Evolutionary conservation across 768 basidiomycete species (phyloP), one percentile per base, ranked within the genome.

Genomic region (Fomitopsis serialis): DNA sequence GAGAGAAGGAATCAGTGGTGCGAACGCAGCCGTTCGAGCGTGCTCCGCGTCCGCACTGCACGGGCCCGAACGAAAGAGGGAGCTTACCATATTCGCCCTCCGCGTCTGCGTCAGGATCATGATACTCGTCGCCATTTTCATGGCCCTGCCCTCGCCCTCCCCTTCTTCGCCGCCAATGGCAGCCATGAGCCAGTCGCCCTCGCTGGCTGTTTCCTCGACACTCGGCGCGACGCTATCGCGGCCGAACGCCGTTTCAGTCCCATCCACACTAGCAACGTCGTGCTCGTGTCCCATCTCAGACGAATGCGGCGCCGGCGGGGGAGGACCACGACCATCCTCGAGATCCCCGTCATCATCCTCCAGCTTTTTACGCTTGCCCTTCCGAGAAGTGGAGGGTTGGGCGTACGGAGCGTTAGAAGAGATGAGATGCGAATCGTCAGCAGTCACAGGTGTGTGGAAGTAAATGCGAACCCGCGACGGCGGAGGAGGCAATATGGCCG

Each of bases 181-280:
- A 66, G 88, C 89, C 89, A 92, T 91, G 42, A 91, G 75, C 89
- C 89, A 92, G 70, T 92, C 89, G 50, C 76, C 84, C 67, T 92
- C 89, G 68, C 87, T 89, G 32, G 70, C 68, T 32, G 80, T 75
- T 63, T 78, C 77, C 45, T 73, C 74, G n/a, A 78, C 77, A 47
- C 86, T 85, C 59, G 87, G 86, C 47, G 87, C 80, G 52, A 77
- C 80, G 61, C 87, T 90, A 50, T 66, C 70, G 44, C 78, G 68
- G 44, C 81, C 82, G 48, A 79, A 75, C 54, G 74, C 56, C 29
- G 52, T 52, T 9, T 66, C 63, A 23, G 54, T 42, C 12, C 61
- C 64, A 57, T 67, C 64, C 68, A 53, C 78, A 72, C 80, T 81
- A 23, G 76, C 76, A 54, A 75, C 70, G 68, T 65, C 63, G 45